Evolutionary conservation across 495 filamentous ascomycete genomes (phyloP).

Genomic region (Choiromyces venosus): DNA sequence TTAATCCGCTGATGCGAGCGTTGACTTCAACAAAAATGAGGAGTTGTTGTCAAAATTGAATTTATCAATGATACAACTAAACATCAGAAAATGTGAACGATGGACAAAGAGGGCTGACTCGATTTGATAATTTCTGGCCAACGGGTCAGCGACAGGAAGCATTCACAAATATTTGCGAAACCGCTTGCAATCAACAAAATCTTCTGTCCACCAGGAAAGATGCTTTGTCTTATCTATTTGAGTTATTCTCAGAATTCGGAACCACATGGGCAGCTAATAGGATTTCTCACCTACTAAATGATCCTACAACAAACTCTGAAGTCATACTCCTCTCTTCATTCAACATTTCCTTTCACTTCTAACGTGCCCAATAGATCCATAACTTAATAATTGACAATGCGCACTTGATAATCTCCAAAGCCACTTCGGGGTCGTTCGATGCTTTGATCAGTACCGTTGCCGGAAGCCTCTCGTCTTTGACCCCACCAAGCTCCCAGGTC

Average conservation of each 20-base stretch:
- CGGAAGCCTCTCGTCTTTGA: slow-evolving; percentile 15
- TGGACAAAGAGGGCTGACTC: slow-evolving; percentile 26
- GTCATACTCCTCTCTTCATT: slow-evolving; percentile 1
- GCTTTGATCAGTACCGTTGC: slow-evolving; percentile 24
- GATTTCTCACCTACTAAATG: slow-evolving; percentile 20
- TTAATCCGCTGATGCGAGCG: slow-evolving; percentile 1
- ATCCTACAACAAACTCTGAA: slow-evolving; percentile 14
- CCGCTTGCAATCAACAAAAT: slow-evolving; percentile 9
- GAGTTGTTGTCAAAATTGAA: background rate
- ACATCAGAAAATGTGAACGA: slow-evolving; percentile 5
- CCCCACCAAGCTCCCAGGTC: slow-evolving; percentile 5
- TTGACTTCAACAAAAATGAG: slow-evolving; percentile 1
- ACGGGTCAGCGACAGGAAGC: slow-evolving; percentile 30
- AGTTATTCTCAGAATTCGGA: slow-evolving; percentile 24
- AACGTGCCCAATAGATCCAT: background rate
- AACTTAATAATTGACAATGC: slow-evolving; percentile 3
- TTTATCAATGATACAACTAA: slow-evolving; percentile 5
- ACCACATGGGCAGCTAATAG: slow-evolving; percentile 24
- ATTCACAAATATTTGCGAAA: slow-evolving; percentile 26
- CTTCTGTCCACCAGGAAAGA: slow-evolving; percentile 13
- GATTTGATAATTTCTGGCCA: slow-evolving; percentile 11
- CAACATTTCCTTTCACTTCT: background rate
- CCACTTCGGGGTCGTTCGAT: slow-evolving; percentile 17
- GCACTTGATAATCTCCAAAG: slow-evolving; percentile 1
- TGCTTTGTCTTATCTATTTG: slow-evolving; percentile 14